Percentiles rank a stretch among this genome's conserved stretches.
These are phyloP conservation scores for Murraya paniculata DNA, from an alignment of 345 rosid genomes.

Conservation along the genomic window DNA sequence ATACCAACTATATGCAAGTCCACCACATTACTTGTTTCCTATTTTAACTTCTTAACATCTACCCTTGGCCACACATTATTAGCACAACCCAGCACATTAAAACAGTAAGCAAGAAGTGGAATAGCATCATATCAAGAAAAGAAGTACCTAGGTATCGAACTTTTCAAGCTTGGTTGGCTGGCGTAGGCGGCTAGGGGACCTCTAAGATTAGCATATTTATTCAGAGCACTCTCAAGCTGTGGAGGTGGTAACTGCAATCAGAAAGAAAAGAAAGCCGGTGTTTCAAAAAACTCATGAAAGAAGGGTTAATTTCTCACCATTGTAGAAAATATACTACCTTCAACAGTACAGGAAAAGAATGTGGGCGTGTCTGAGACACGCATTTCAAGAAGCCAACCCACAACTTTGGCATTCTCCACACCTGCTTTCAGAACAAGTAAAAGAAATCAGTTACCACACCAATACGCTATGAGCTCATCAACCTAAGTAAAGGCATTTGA, in stretches of 20 bases:
- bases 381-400: constrained; percentile 99
- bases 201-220: constrained; percentile 70
- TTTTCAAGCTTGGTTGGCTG: constrained; percentile 56
- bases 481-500: not conserved
- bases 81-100: not conserved
- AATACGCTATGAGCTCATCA: not conserved
- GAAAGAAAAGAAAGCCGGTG: constrained; percentile 17
- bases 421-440: constrained; percentile 36
- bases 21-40: not conserved
- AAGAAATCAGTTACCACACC: not conserved
- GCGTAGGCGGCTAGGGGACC: constrained; percentile 68
- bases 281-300: constrained; percentile 4
- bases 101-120: not conserved
- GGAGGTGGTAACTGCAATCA: constrained; percentile 75
- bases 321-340: constrained; percentile 50
- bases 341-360: constrained; percentile 77
- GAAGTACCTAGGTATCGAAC: constrained; percentile 71
- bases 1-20: not conserved
- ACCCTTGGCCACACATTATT: not conserved
- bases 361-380: constrained; percentile 88
- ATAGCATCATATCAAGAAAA: not conserved
- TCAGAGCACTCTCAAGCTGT: constrained; percentile 75
- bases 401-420: constrained; percentile 96
- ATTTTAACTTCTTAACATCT: not conserved
- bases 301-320: not conserved